These are phyloP conservation scores for Ophiocordyceps camponoti-saundersi DNA, from an alignment of 2,329 filamentous ascomycete genomes.

Conservation along the genomic window DNA sequence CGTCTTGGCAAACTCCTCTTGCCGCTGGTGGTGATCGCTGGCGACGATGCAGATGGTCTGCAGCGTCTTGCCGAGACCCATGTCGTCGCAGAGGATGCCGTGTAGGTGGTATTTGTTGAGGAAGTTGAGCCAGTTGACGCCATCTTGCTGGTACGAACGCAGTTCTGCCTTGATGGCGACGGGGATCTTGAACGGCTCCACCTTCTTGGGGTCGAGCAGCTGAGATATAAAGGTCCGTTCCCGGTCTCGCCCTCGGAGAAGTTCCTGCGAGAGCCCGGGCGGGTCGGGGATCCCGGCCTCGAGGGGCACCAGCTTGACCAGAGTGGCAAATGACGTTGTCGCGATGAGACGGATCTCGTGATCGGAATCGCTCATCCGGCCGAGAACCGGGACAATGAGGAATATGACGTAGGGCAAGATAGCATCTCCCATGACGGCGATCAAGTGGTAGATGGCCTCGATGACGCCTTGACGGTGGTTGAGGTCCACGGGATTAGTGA, in stretches of 20 bases:
- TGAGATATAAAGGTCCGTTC: slow-evolving; percentile 95
- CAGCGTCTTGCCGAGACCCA: slow-evolving; percentile 94
- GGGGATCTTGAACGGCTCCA: slow-evolving; percentile 83
- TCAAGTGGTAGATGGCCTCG: slow-evolving; percentile 90
- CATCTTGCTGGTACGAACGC: slow-evolving; percentile 93
- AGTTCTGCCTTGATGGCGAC: slow-evolving; percentile 95
- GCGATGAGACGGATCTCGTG: slow-evolving; percentile 88
- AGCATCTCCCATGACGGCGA: slow-evolving; percentile 92
- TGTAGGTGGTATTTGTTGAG: slow-evolving; percentile 96
- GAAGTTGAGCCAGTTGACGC: slow-evolving; percentile 97
- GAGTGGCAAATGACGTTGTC: slow-evolving; percentile 89
- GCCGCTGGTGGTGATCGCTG: slow-evolving; percentile 87
- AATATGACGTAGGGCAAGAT: slow-evolving; percentile 98
- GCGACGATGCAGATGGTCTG: slow-evolving; percentile 97
- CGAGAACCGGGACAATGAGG: slow-evolving; percentile 89
- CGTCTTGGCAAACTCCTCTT: slow-evolving; percentile 77
- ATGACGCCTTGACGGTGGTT: slow-evolving; percentile 84
- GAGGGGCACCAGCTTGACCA: slow-evolving; percentile 91
- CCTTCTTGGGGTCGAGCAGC: slow-evolving; percentile 90
- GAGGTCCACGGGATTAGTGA: slow-evolving; percentile 78
- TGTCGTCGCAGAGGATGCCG: slow-evolving; percentile 95
- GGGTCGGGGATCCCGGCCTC: slow-evolving; percentile 96
- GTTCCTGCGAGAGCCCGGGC: slow-evolving; percentile 73
- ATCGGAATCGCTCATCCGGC: slow-evolving; percentile 96
- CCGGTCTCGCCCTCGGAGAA: slow-evolving; percentile 78